A percentile compares a stretch with the other conserved stretches of the same genome.
Conservation (phyloP, 306 rosid species). For the Malus fusca region DNA sequence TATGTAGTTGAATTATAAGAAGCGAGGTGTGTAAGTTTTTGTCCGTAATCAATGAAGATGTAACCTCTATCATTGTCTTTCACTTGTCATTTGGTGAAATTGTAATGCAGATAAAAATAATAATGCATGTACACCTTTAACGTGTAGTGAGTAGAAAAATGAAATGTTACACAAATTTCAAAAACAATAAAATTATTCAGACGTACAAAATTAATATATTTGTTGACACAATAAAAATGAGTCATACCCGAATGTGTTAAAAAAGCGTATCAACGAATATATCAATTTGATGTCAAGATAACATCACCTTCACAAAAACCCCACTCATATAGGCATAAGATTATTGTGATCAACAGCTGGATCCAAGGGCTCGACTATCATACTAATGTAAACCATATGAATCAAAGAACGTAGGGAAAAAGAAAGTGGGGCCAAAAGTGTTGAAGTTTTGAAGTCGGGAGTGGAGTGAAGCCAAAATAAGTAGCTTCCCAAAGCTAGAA, state of each 20-base stretch:
- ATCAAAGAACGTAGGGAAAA: not conserved
- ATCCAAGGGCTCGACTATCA: not conserved
- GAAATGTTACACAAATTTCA: too few species aligned
- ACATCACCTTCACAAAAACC: not conserved
- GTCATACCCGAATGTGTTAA: too few species aligned
- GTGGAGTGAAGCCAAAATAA: not conserved
- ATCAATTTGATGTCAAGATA: not conserved
- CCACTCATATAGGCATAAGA: not conserved
- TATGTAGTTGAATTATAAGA: not conserved
- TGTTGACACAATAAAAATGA: too few species aligned
- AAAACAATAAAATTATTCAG: too few species aligned
- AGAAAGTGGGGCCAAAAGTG: not conserved
- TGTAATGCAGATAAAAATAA: not conserved
- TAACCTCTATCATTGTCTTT: not conserved
- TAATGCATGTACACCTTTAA: not conserved
- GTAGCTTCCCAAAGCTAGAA: not conserved
- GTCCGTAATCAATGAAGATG: too few species aligned
- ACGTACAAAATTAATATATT: too few species aligned
- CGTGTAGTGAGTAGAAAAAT: too few species aligned
- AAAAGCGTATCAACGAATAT: too few species aligned
- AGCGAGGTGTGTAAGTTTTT: not conserved
- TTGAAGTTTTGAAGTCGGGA: not conserved
- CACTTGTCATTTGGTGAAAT: not conserved
- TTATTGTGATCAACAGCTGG: constrained; percentile 10
- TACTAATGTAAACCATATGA: not conserved